phyloP scores from a whole-genome alignment of 164 flowering plant species.

The Amborella trichopoda region DNA sequence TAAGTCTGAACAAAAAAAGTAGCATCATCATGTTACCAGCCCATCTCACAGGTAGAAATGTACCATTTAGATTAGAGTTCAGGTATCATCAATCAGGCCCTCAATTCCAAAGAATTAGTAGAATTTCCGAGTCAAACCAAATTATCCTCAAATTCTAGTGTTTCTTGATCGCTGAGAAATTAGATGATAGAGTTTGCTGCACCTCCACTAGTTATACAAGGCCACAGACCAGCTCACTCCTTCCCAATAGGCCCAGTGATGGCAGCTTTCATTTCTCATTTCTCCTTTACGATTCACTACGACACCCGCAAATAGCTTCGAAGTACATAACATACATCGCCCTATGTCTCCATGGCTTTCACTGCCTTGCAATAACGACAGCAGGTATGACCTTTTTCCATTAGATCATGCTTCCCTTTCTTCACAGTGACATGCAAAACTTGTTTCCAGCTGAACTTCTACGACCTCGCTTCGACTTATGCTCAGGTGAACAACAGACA shows the following conservation, averaged over 20 bases:
- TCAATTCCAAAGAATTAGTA: too few relatives aligned
- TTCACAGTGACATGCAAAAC: conserved; percentile 74
- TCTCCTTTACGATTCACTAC: conserved; percentile 69
- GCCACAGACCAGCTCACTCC: conserved; percentile 46
- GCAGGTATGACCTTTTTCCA: conserved; percentile 83
- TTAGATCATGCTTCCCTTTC: conserved; percentile 72
- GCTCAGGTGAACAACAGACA: too few relatives aligned
- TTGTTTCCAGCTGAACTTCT: conserved; percentile 72
- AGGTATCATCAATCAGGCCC: too few relatives aligned
- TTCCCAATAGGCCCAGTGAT: conserved; percentile 49
- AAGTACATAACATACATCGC: conserved; percentile 67
- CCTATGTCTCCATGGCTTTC: conserved; percentile 81
- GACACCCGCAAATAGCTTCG: conserved; percentile 64
- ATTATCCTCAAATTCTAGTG: too few relatives aligned
- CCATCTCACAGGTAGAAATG: too few relatives aligned
- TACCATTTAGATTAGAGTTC: too few relatives aligned
- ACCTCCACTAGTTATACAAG: conserved; percentile 12
- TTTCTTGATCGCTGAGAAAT: not conserved
- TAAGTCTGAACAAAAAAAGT: too few relatives aligned
- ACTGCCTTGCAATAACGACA: conserved; percentile 63
- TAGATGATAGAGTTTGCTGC: conserved; percentile 13
- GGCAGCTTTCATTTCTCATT: conserved; percentile 61
- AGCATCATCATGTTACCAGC: too few relatives aligned
- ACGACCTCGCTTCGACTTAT: too few relatives aligned
- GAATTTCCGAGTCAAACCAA: too few relatives aligned